Evolutionary conservation across 371 early-diverging fungal genomes (phyloP), one percentile per base, ranked within the genome.

Genomic region (Mortierella sp.): DNA sequence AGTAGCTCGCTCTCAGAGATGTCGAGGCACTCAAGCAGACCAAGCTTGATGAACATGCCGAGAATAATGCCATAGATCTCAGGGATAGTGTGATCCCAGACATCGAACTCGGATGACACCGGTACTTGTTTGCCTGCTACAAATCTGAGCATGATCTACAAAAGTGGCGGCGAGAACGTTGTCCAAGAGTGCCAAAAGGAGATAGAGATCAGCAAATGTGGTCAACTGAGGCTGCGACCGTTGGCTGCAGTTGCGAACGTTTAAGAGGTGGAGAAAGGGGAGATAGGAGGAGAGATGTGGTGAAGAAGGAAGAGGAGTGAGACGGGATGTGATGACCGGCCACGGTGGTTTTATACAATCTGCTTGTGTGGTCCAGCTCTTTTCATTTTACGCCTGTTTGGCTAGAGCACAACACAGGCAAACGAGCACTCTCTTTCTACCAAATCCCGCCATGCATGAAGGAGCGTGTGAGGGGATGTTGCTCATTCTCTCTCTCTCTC

Each of bases 21-120:
- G 47, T 85, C 85, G 21, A 93, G 81, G 23, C 86, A 82, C 18
- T 85, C 74, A 60, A 87, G 83, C 23, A 93, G 74, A 23, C 86
- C 90, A 21, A 89, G 72, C 45, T 87, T 82, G 57, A 87, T 85
- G 63, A 92, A 90, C 76, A 91, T 86, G 61, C 91, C 91, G 61
- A 93, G 77, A 57, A 92, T 80, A 19, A 93, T 84, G 4, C 94
- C 94, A 72, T 91, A 92, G 26, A 92, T 83, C 66, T 91, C 91
- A 18, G 88, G 86, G 7, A 86, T 81, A 25, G 89, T 80, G 70
- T 90, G 88, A 29, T 87, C 85, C 81, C 91, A 92, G 0, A 93
- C 88, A 52, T 89, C 84, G 62, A 93, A 92, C n/a, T 86, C 80
- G 45, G 90, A 67, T n/a, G 85, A 80, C 30, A 83, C 80, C 9